Percentiles rank a stretch among this genome's conserved stretches.
Evolutionary conservation across 148 eudicot genomes (phyloP).

Genomic region (Amaranthus hypochondriacus): DNA sequence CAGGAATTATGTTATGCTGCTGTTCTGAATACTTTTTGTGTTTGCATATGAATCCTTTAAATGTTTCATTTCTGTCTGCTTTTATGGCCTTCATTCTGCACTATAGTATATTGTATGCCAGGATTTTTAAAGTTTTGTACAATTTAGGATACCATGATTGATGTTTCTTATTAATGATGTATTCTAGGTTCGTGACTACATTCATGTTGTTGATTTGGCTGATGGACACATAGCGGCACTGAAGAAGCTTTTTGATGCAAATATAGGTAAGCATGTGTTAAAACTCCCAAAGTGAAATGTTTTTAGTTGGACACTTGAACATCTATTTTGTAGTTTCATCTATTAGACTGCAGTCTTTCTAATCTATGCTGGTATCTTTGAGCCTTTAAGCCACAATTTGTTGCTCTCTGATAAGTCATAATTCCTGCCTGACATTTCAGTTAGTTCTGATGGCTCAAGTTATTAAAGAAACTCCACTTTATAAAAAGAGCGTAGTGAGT

Average conservation of each 20-base stretch:
- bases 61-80: not conserved
- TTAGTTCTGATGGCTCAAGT: too few relatives aligned
- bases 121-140: not conserved
- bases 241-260: slow-evolving; percentile 60
- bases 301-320: not conserved
- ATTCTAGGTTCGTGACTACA: slow-evolving; percentile 89
- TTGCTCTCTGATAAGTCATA: too few relatives aligned
- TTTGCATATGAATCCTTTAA: not conserved
- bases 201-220: slow-evolving; percentile 96
- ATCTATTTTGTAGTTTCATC: not conserved
- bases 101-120: not conserved
- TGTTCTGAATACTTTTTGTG: not conserved
- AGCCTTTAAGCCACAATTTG: too few relatives aligned
- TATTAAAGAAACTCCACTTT: too few relatives aligned
- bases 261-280: slow-evolving; percentile 43
- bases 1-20: not conserved
- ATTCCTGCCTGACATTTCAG: too few relatives aligned
- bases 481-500: not conserved
- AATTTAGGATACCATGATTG: not conserved
- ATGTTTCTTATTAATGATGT: slow-evolving; percentile 3
- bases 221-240: slow-evolving; percentile 95
- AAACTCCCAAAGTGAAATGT: not conserved
- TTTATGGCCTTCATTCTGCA: not conserved
- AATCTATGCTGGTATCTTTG: too few relatives aligned
- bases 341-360: too few relatives aligned